phyloP scores from a whole-genome alignment of 2,329 filamentous ascomycete species.

The Diaporthe sp. region DNA sequence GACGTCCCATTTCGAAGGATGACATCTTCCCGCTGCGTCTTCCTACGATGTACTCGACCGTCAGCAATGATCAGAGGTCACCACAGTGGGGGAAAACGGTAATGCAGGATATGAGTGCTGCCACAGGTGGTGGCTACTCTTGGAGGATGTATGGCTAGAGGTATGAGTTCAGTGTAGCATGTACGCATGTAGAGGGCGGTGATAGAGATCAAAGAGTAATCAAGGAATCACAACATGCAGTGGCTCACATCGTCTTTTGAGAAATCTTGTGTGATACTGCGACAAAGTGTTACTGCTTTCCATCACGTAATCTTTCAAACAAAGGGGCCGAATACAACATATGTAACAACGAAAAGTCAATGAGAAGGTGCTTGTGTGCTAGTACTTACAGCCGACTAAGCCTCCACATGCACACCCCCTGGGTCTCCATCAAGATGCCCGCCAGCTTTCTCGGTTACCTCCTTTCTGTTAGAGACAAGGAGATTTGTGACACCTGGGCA shows the following conservation, averaged over 20 bases:
- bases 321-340: neutral
- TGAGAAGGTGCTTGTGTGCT: too few relatives aligned
- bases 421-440: too few relatives aligned
- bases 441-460: too few relatives aligned
- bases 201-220: neutral
- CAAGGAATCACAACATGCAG: neutral
- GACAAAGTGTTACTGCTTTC: too few relatives aligned
- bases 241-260: neutral
- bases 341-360: too few relatives aligned
- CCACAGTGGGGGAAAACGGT: conserved; percentile 34
- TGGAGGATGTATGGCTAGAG: neutral
- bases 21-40: conserved; percentile 30
- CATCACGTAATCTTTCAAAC: too few relatives aligned
- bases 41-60: conserved; percentile 33
- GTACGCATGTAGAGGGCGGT: neutral
- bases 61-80: conserved; percentile 34
- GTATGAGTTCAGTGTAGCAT: too few relatives aligned
- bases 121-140: neutral
- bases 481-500: too few relatives aligned
- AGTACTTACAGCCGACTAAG: too few relatives aligned
- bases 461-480: too few relatives aligned
- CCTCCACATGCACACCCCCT: too few relatives aligned
- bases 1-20: conserved; percentile 16
- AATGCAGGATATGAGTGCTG: conserved; percentile 37
- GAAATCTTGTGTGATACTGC: too few relatives aligned